phyloP scores from a whole-genome alignment of 768 basidiomycete genomes.

The Trametes villosa region DNA sequence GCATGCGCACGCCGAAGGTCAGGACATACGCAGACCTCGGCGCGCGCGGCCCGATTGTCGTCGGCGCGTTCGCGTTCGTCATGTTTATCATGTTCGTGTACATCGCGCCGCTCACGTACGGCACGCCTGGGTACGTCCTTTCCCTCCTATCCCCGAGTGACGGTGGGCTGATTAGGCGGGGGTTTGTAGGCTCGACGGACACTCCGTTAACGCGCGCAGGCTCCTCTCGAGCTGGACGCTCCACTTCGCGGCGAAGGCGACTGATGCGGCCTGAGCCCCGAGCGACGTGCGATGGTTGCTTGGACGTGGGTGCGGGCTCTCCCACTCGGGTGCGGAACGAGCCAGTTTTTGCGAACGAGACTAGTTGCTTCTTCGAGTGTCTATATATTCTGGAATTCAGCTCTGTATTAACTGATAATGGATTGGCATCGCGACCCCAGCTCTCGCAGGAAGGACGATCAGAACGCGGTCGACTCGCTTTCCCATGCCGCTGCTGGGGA shows the following conservation, averaged over 20 bases:
- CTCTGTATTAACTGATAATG: not conserved
- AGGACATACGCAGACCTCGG: slow-evolving; percentile 74
- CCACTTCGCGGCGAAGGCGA: slow-evolving; percentile 81
- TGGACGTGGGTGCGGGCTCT: not conserved
- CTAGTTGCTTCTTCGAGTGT: not conserved
- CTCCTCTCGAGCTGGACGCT: slow-evolving; percentile 91
- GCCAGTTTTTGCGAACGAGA: not conserved
- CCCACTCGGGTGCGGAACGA: no score
- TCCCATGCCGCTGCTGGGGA: no score
- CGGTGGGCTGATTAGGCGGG: slow-evolving; percentile 7
- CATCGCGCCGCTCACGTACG: slow-evolving; percentile 92
- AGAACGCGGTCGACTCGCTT: no score
- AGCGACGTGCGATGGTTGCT: not conserved
- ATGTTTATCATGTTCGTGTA: slow-evolving; percentile 73
- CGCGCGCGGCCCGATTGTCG: slow-evolving; percentile 70
- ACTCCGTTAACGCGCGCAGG: slow-evolving; percentile 82
- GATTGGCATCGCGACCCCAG: not conserved
- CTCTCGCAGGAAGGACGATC: not conserved
- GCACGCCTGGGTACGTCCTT: slow-evolving; percentile 85
- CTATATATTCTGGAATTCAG: not conserved
- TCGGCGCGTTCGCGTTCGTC: slow-evolving; percentile 58
- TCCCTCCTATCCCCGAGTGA: slow-evolving; percentile 3
- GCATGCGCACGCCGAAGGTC: slow-evolving; percentile 18
- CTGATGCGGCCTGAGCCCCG: not conserved
- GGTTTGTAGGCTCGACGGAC: slow-evolving; percentile 71